Evolutionary conservation across 768 basidiomycete genomes (phyloP).

Genomic region (Lenzites betulinus): DNA sequence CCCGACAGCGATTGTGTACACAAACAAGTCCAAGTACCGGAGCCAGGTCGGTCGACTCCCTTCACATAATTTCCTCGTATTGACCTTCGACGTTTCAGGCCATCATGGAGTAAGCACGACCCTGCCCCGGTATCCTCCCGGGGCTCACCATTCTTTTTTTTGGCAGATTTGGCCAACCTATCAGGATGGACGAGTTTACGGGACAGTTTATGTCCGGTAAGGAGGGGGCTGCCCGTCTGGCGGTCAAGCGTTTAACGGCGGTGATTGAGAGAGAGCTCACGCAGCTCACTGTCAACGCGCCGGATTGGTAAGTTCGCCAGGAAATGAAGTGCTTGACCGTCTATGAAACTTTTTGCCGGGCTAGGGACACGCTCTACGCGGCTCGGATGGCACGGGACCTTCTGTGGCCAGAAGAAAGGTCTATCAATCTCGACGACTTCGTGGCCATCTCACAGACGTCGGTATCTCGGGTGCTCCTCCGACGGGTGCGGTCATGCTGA

Average conservation of each 20-base stretch:
- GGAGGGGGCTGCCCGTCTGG: slow-evolving; percentile 70
- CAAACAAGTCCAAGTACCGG: slow-evolving; percentile 94
- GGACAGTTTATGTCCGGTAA: slow-evolving; percentile 72
- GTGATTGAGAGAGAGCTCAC: slow-evolving; percentile 70
- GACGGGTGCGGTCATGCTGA: slow-evolving; percentile 8
- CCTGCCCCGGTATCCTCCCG: not conserved
- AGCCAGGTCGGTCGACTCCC: slow-evolving; percentile 64
- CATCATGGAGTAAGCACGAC: slow-evolving; percentile 62
- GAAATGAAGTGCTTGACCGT: not conserved
- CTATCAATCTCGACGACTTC: slow-evolving; percentile 80
- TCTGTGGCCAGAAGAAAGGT: slow-evolving; percentile 83
- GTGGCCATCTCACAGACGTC: slow-evolving; percentile 90
- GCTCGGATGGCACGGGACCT: slow-evolving; percentile 93
- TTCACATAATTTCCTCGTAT: not conserved
- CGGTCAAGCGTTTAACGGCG: slow-evolving; percentile 85
- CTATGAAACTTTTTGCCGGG: not conserved
- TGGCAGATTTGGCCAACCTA: slow-evolving; percentile 78
- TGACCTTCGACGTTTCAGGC: slow-evolving; percentile 44
- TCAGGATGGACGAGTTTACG: slow-evolving; percentile 71
- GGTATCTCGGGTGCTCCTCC: slow-evolving; percentile 33
- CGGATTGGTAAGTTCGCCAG: slow-evolving; percentile 77
- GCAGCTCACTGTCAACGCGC: slow-evolving; percentile 84
- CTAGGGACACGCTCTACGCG: slow-evolving; percentile 86
- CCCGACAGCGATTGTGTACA: slow-evolving; percentile 90
- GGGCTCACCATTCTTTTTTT: not conserved